These are phyloP conservation scores for Bruguiera parviflora DNA, from an alignment of 345 rosid species.

Conservation along the genomic window DNA sequence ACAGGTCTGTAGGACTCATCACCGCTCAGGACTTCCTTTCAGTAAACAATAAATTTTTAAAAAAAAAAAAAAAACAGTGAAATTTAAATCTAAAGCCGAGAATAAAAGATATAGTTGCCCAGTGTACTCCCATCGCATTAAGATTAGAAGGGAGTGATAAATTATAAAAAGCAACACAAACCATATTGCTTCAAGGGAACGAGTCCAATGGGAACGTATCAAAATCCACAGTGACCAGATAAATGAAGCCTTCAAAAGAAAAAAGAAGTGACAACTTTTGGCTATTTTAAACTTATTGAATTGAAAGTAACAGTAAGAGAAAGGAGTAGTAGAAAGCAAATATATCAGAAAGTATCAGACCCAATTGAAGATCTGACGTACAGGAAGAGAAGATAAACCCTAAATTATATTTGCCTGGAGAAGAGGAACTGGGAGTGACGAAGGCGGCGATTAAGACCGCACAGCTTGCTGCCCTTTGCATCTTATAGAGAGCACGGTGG, in stretches of 20 bases:
- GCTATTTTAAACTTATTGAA: not conserved
- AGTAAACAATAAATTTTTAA: no score
- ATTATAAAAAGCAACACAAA: slow-evolving; percentile 43
- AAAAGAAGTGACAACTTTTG: not conserved
- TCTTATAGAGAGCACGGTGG: no score
- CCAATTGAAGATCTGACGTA: no score
- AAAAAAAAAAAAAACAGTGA: not conserved
- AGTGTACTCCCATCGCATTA: slow-evolving; percentile 24
- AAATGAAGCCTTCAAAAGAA: slow-evolving; percentile 48
- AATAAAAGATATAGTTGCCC: slow-evolving; percentile 43
- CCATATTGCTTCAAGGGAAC: slow-evolving; percentile 83
- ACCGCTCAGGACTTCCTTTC: slow-evolving; percentile 24
- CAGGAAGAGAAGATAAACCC: no score
- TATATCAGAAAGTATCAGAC: no score
- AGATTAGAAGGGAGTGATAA: not conserved
- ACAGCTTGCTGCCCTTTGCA: no score
- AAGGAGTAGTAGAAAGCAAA: no score
- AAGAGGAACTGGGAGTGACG: no score
- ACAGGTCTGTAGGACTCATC: slow-evolving; percentile 94
- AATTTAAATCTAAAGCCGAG: no score
- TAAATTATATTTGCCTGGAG: no score
- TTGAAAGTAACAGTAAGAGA: no score
- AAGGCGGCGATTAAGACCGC: no score
- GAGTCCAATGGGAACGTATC: slow-evolving; percentile 66
- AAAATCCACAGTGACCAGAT: slow-evolving; percentile 74